Base-by-base conservation (phyloP, 768 basidiomycete species). In the Termitomyces sp. region DNA sequence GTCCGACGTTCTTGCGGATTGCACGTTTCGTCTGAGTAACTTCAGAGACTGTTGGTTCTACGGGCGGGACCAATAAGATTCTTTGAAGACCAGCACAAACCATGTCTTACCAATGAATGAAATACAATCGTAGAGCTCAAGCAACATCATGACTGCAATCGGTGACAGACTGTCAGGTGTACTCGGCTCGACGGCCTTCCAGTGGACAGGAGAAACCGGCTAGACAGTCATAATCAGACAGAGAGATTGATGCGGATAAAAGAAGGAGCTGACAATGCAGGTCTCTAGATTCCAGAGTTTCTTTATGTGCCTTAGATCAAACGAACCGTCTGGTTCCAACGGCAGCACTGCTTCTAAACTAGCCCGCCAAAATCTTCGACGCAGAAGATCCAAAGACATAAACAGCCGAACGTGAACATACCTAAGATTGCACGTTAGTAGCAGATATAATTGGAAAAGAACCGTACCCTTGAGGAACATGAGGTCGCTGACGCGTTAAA, bases 371-470 rank as follows among this genome's bases (percentile, higher is more conserved):
- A 53, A 51, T 32, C 44, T 56, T 20, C 54, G 52, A 26, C 36
- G 32, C 3, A 64, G 36, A 23, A 47, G 6, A 14, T 63, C 52
- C 26, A 66, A 43, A 8, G 56, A 57, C 40, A 32, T 18, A 32
- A 60, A 66, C 33, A 68, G 60, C 1, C 63, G 63, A 32, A 68
- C 58, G 9, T 64, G 58, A 18, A 68, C 52, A 60, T 64, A 58
- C 4, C 67, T 68, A 40, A 47, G 28, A 55, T 23, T 32, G 12
- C 13, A 20, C 10, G 6, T 40, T 14, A 36, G 35, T 51, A 40
- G 3, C 43, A 41, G 2, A 61, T 16, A 0, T 20, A 8, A 26
- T 20, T 14, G 47, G 16, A 40, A 16, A 50, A 4, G 12, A 26
- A 56, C n/a, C 57, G 51, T 50, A 67, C 64, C 66, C 62, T 10